Percentiles rank a stretch among this genome's conserved stretches.
These are phyloP conservation scores for Xylaria sp. DNA, from an alignment of 2,329 filamentous ascomycete genomes.

Conservation along the genomic window DNA sequence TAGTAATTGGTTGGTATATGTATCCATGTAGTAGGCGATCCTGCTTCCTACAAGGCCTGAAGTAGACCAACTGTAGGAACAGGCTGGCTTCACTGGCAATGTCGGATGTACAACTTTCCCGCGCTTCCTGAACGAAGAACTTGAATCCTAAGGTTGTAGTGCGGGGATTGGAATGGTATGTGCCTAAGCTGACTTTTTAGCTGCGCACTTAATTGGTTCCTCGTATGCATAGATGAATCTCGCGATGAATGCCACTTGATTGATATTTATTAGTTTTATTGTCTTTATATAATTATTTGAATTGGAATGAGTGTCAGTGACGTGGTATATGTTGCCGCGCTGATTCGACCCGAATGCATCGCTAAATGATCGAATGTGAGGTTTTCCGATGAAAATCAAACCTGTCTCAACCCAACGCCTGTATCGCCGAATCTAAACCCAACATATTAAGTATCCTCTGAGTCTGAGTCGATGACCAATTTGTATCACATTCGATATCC, in stretches of 20 bases:
- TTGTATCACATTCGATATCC: constrained; percentile 46
- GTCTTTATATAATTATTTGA: neutral
- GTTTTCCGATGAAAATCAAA: neutral
- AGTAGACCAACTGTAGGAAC: no score
- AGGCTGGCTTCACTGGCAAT: no score
- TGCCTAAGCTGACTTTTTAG: no score
- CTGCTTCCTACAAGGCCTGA: no score
- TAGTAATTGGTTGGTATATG: no score
- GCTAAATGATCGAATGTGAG: constrained; percentile 5
- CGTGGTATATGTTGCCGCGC: constrained; percentile 12
- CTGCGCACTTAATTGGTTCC: neutral
- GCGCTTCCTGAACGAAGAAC: no score
- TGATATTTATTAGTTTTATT: neutral
- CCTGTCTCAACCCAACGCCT: constrained; percentile 23
- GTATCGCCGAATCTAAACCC: constrained; percentile 12
- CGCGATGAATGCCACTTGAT: neutral
- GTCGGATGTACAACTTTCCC: no score
- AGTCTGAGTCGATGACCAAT: neutral
- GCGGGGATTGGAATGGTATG: neutral
- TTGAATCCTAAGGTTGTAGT: neutral
- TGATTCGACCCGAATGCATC: constrained; percentile 6
- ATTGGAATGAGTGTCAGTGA: constrained; percentile 15
- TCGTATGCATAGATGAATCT: neutral
- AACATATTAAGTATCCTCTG: neutral
- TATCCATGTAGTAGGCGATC: no score